A percentile compares a stretch with the other conserved stretches of the same genome.
These are phyloP conservation scores for Apiospora sp. DNA, from an alignment of 2,329 filamentous ascomycete species.

Conservation along the genomic window DNA sequence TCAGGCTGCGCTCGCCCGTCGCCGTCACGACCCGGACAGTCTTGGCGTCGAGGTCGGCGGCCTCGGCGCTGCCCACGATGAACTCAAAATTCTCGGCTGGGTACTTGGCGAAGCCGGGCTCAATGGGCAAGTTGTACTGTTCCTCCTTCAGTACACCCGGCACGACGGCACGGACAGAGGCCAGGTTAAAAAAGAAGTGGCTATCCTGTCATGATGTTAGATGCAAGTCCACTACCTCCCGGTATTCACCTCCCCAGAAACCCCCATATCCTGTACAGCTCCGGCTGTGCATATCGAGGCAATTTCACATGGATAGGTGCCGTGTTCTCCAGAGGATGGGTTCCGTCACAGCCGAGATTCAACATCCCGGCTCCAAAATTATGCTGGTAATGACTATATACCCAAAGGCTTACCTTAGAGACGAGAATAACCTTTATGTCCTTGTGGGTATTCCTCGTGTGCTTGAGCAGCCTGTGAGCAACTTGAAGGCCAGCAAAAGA, in stretches of 20 bases:
- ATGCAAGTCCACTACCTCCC: not conserved
- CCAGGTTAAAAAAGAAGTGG: constrained; percentile 67
- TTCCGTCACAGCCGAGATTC: not conserved
- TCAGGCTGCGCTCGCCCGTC: constrained; percentile 44
- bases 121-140: constrained; percentile 58
- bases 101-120: constrained; percentile 58
- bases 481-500: constrained; percentile 61
- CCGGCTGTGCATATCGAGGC: not conserved
- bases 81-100: constrained; percentile 58
- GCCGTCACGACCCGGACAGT: constrained; percentile 50
- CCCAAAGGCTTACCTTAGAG: constrained; percentile 54
- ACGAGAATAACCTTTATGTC: constrained; percentile 63
- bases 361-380: not conserved
- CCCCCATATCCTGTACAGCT: not conserved
- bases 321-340: not conserved
- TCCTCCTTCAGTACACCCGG: constrained; percentile 58
- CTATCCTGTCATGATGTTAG: constrained; percentile 51
- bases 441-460: constrained; percentile 52
- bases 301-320: not conserved
- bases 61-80: constrained; percentile 57
- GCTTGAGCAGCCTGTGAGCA: constrained; percentile 63
- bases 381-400: not conserved
- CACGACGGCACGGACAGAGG: constrained; percentile 62
- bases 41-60: constrained; percentile 48
- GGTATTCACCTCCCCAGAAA: not conserved